Evolutionary conservation across 2,329 filamentous ascomycete species (phyloP).

Genomic region (Canariomyces notabilis): DNA sequence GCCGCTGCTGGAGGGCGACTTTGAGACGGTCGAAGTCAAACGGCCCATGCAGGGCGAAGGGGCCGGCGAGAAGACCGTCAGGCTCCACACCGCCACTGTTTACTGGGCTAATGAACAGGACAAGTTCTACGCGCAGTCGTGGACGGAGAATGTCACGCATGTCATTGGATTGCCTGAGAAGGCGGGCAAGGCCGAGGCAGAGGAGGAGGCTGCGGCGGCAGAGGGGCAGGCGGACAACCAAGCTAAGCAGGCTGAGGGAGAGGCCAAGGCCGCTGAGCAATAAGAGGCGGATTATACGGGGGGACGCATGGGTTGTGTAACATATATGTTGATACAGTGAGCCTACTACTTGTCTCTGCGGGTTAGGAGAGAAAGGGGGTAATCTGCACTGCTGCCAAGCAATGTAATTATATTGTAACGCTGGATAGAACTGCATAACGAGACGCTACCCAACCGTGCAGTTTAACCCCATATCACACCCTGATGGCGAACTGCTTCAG

Average conservation of each 20-base stretch:
- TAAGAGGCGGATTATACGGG: background rate
- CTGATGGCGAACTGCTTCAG: slow-evolving; percentile 71
- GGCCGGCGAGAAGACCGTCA: slow-evolving; percentile 7
- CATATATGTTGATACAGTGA: background rate
- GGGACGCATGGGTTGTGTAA: background rate
- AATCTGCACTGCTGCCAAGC: background rate
- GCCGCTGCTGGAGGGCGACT: background rate
- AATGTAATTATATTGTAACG: slow-evolving; percentile 12
- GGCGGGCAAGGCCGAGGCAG: background rate
- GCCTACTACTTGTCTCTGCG: background rate
- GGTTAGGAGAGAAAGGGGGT: background rate
- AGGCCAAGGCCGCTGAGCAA: background rate
- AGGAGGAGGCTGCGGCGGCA: background rate
- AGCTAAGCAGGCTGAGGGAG: background rate
- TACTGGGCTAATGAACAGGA: slow-evolving; percentile 49
- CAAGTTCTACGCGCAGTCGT: slow-evolving; percentile 41
- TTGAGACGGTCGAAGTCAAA: background rate
- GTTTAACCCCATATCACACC: slow-evolving; percentile 35
- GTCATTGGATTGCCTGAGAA: slow-evolving; percentile 33
- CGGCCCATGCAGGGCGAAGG: slow-evolving; percentile 4
- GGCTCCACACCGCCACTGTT: slow-evolving; percentile 37
- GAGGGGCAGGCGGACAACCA: too few species aligned
- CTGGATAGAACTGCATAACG: slow-evolving; percentile 8
- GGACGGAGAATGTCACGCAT: slow-evolving; percentile 52
- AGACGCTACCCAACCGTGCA: background rate